A percentile compares a stretch with the other conserved stretches of the same genome.
phyloP scores from a whole-genome alignment of 2,329 filamentous ascomycete species.

The Ophiostoma ulmi region DNA sequence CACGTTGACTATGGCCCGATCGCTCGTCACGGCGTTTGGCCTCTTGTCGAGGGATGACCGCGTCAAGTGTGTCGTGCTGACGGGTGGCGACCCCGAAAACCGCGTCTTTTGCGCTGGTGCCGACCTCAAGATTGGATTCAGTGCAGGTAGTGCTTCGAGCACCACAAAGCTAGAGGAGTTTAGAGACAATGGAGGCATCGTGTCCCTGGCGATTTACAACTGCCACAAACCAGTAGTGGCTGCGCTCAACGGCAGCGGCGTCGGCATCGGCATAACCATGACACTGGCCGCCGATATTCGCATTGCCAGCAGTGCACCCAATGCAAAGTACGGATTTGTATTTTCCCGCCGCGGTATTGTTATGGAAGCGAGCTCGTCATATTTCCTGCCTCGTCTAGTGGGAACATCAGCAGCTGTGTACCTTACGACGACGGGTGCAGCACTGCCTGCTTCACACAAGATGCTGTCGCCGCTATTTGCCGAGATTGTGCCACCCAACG shows the following conservation, averaged over 20 bases:
- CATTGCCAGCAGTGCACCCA: conserved; percentile 44
- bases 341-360: conserved; percentile 65
- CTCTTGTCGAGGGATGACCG: conserved; percentile 50
- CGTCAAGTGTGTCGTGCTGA: conserved; percentile 52
- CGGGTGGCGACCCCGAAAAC: conserved; percentile 46
- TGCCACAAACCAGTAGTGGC: conserved; percentile 56
- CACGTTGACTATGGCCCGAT: conserved; percentile 57
- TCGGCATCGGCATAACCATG: conserved; percentile 59
- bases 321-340: conserved; percentile 67
- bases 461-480: conserved; percentile 60
- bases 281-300: conserved; percentile 52
- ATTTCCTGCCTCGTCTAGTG: conserved; percentile 65
- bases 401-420: conserved; percentile 60
- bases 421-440: conserved; percentile 61
- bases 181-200: conserved; percentile 49
- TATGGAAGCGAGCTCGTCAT: conserved; percentile 67
- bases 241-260: conserved; percentile 55
- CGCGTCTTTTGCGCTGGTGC: conserved; percentile 55
- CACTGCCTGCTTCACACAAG: conserved; percentile 48
- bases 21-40: conserved; percentile 52
- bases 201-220: conserved; percentile 50
- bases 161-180: conserved; percentile 33
- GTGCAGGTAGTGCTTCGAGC: conserved; percentile 16
- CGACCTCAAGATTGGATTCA: conserved; percentile 41
- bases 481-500: conserved; percentile 55